Conservation (phyloP, 23 red algal species). For the Chondrus crispus region DNA sequence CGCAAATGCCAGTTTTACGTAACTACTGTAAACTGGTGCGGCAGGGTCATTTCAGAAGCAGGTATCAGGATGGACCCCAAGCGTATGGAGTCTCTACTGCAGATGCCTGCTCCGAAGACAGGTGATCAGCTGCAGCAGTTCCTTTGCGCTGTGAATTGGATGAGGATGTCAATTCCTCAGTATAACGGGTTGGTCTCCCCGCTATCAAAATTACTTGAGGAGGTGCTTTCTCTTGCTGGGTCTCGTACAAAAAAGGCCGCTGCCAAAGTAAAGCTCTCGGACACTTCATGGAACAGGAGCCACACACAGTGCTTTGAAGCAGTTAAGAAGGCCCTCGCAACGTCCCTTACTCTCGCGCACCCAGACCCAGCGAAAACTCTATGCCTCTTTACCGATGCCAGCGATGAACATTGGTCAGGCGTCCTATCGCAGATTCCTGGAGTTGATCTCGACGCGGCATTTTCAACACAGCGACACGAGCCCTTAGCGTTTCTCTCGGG, state of each 20-base stretch:
- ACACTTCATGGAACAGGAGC: not conserved
- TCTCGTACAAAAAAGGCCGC: not conserved
- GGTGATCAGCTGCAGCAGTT: not conserved
- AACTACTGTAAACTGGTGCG: not conserved
- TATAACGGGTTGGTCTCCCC: not conserved
- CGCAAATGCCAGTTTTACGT: not conserved
- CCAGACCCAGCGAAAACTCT: not conserved
- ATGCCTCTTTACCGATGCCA: not conserved
- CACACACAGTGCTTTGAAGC: not conserved
- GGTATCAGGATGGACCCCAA: not conserved
- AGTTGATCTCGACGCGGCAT: not conserved
- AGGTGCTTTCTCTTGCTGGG: not conserved
- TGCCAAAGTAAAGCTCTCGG: not conserved
- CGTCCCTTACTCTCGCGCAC: not conserved
- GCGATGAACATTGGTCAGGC: not conserved
- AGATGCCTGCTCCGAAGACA: not conserved
- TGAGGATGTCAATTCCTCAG: not conserved
- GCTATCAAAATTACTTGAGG: slow-evolving; percentile 2
- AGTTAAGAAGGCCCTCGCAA: not conserved
- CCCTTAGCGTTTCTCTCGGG: not conserved
- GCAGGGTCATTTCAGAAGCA: not conserved
- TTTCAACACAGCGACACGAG: not conserved
- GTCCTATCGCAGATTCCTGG: not conserved
- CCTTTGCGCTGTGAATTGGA: slow-evolving; percentile 9
- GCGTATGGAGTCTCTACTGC: not conserved